These are phyloP conservation scores for Eucalyptus leucophloia DNA, from an alignment of 345 rosid genomes.

Conservation along the genomic window DNA sequence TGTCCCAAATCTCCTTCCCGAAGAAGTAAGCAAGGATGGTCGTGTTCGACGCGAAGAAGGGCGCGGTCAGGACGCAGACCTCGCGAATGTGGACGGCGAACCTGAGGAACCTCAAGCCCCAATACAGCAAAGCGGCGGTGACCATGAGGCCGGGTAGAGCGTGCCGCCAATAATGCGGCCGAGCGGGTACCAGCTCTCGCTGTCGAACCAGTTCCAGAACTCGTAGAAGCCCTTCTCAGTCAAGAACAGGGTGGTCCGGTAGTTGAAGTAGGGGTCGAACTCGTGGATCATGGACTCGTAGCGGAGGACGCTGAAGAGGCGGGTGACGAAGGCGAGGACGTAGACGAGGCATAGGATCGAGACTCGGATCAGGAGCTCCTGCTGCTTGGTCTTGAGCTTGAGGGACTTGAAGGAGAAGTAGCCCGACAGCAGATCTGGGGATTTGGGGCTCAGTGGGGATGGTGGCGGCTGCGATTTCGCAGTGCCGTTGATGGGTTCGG, in stretches of 20 bases:
- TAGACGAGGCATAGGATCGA: conserved; percentile 79
- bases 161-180: conserved; percentile 97
- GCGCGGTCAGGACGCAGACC: conserved; percentile 93
- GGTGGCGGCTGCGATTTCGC: neutral
- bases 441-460: neutral
- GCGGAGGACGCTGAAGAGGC: conserved; percentile 87
- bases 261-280: conserved; percentile 95
- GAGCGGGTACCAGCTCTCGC: conserved; percentile 97
- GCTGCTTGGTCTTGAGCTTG: conserved; percentile 81
- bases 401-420: conserved; percentile 29
- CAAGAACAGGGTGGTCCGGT: conserved; percentile 73
- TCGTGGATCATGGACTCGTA: conserved; percentile 99
- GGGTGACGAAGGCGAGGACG: conserved; percentile 74
- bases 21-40: conserved; percentile 91
- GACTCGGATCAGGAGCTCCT: conserved; percentile 84
- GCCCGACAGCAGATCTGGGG: conserved; percentile 32
- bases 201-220: conserved; percentile 99
- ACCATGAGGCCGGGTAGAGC: conserved; percentile 88
- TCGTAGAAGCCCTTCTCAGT: conserved; percentile 89
- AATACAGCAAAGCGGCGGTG: conserved; percentile 75
- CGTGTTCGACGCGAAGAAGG: conserved; percentile 93
- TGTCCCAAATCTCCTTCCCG: conserved; percentile 95
- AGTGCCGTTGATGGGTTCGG: neutral
- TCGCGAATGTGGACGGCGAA: conserved; percentile 94
- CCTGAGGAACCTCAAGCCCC: conserved; percentile 53